Conservation (phyloP, 208 protist species). For the Crithidia thermophila region DNA sequence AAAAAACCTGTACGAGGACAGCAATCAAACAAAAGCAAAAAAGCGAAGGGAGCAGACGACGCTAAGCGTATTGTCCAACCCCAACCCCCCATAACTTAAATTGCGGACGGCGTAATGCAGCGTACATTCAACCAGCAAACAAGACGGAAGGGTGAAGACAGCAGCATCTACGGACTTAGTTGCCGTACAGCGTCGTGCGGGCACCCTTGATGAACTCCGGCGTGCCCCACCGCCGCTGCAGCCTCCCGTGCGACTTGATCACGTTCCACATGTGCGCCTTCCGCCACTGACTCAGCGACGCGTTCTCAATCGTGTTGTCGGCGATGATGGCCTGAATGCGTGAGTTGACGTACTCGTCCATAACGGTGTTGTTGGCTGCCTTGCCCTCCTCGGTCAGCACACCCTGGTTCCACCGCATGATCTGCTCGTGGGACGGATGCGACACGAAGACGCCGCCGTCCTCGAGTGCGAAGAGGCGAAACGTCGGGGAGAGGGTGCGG, state of each 20-base stretch:
- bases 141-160: neutral
- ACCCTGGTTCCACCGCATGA: conserved; percentile 81
- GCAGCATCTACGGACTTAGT: conserved; percentile 10
- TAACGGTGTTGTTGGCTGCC: conserved; percentile 62
- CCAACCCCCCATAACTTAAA: too few relatives aligned
- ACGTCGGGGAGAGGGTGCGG: conserved; percentile 81
- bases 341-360: conserved; percentile 83
- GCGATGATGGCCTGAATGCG: conserved; percentile 91
- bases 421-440: conserved; percentile 82
- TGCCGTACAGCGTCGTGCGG: conserved; percentile 67
- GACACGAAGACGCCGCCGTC: conserved; percentile 84
- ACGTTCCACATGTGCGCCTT: conserved; percentile 86
- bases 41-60: too few relatives aligned
- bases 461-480: conserved; percentile 75
- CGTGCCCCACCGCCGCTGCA: conserved; percentile 80
- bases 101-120: too few relatives aligned
- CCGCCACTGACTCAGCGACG: conserved; percentile 83
- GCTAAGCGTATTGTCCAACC: too few relatives aligned
- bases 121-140: neutral
- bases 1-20: too few relatives aligned
- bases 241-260: conserved; percentile 78
- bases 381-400: conserved; percentile 69
- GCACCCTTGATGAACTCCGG: conserved; percentile 75
- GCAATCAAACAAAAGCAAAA: too few relatives aligned
- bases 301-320: conserved; percentile 88